Base-by-base conservation (phyloP, 2,329 filamentous ascomycete genomes). In the Erysiphe pulchra region DNA sequence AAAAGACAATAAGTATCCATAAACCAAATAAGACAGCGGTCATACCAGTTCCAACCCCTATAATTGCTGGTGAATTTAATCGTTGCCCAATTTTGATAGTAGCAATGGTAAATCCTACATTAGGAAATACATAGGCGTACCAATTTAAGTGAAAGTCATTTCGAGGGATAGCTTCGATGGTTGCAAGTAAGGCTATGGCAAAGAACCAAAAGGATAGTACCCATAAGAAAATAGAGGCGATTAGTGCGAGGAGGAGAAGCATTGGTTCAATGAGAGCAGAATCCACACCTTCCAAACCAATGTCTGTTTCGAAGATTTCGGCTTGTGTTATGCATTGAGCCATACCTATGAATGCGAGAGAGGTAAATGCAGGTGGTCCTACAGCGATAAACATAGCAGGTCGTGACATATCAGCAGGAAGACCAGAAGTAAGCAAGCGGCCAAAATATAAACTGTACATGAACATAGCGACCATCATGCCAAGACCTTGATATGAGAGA, bases 321-420 rank as follows among this genome's bases (percentile, higher is more conserved):
- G 37, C 14, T 33, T 56, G 51, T 0, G 53, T 62, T 0, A 75
- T 57, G 9, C 67, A 66, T 41, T 69, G 65, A 0, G 76, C 68
- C 68, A 82, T 77, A 42, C 77, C 77, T 34, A 83, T 70, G 37
- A 82, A 64, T 0, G 78, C 77, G 13, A 82, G 62, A 1, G 72
- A 73, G 0, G 78, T 83, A 62, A 81, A 83, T 1, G 75, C 69
- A 0, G 77, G 77, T 1, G 79, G 77, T 0, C 79, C 79, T n/a
- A 82, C 78, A 48, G 75, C 77, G 63, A 84, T 81, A 63, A 80
- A 83, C 56, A 84, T 70, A 0, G 72, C 77, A 0, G 78, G 74
- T 44, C 78, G 65, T 49, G 77, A 73, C 53, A 79, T 73, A 8
- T 70, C 65, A 50, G 64, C 60, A 0, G 77, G 77, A 14, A 81